These are phyloP conservation scores for Macrocybe gigantea DNA, from an alignment of 768 basidiomycete genomes.

Conservation along the genomic window DNA sequence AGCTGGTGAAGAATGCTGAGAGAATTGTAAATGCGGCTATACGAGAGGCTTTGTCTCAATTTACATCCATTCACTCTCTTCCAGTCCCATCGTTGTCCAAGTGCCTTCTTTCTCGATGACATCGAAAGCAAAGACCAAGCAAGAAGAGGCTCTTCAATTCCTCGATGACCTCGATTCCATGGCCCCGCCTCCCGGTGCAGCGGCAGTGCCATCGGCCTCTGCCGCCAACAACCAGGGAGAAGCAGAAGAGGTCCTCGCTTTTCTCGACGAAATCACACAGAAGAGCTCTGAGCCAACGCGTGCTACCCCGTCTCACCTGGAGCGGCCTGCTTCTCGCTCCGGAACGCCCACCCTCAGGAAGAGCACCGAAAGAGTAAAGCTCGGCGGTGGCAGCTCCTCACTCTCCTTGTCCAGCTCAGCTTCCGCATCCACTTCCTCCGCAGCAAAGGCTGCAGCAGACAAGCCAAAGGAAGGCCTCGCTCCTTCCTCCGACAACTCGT, in stretches of 20 bases:
- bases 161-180: constrained; percentile 93
- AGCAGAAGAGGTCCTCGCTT: constrained; percentile 75
- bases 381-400: constrained; percentile 37
- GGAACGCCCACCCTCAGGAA: constrained; percentile 70
- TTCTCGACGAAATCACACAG: constrained; percentile 92
- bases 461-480: constrained; percentile 14
- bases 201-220: constrained; percentile 13
- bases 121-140: constrained; percentile 65
- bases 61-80: no score
- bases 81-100: no score
- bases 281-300: constrained; percentile 79
- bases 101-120: constrained; percentile 17
- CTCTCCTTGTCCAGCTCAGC: constrained; percentile 34
- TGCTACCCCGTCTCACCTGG: constrained; percentile 44
- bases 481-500: constrained; percentile 19
- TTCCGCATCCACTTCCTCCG: constrained; percentile 36
- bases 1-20: no score
- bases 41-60: no score
- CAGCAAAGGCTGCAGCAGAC: constrained; percentile 20
- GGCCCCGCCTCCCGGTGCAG: constrained; percentile 27
- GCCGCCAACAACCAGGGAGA: constrained; percentile 47
- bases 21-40: no score
- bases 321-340: constrained; percentile 55
- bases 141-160: constrained; percentile 86
- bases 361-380: constrained; percentile 69